These are phyloP conservation scores for Trichaptum fuscoviolaceum DNA, from an alignment of 768 basidiomycete species.

Conservation along the genomic window DNA sequence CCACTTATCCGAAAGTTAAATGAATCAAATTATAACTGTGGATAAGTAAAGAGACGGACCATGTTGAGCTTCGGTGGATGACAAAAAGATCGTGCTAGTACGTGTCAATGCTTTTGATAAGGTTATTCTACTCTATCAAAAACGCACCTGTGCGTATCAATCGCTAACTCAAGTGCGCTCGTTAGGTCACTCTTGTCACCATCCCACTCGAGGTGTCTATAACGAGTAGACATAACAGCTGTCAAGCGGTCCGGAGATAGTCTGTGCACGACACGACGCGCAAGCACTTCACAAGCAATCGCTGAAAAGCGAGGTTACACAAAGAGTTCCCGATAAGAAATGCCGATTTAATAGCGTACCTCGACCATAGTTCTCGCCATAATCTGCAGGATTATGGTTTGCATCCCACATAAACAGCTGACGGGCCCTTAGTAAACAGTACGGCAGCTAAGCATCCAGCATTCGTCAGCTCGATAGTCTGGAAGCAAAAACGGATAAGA, in stretches of 20 bases:
- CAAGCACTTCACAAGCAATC: slow-evolving; percentile 78
- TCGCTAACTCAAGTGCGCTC: slow-evolving; percentile 84
- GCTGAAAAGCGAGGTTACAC: slow-evolving; percentile 34
- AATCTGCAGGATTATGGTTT: slow-evolving; percentile 76
- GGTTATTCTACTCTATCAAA: slow-evolving; percentile 1
- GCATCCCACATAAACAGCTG: slow-evolving; percentile 82
- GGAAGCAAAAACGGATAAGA: slow-evolving; percentile 1
- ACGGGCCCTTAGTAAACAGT: slow-evolving; percentile 70
- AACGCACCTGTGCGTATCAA: slow-evolving; percentile 80
- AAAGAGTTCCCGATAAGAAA: slow-evolving; percentile 1
- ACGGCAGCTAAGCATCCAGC: slow-evolving; percentile 57
- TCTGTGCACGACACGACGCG: slow-evolving; percentile 72
- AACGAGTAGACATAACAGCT: slow-evolving; percentile 74
- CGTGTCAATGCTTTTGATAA: not conserved
- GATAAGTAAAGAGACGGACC: slow-evolving; percentile 35
- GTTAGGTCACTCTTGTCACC: slow-evolving; percentile 70
- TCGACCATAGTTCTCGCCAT: slow-evolving; percentile 78
- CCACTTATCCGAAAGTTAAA: slow-evolving; percentile 43
- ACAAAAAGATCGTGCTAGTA: slow-evolving; percentile 71
- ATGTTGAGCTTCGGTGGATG: slow-evolving; percentile 80
- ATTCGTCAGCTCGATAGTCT: slow-evolving; percentile 2
- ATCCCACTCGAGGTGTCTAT: slow-evolving; percentile 63
- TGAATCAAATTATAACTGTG: slow-evolving; percentile 2
- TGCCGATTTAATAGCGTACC: slow-evolving; percentile 38
- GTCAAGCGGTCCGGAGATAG: slow-evolving; percentile 57